These are phyloP conservation scores for Aspergillus nanangensis DNA, from an alignment of 495 filamentous ascomycete species.

Conservation along the genomic window DNA sequence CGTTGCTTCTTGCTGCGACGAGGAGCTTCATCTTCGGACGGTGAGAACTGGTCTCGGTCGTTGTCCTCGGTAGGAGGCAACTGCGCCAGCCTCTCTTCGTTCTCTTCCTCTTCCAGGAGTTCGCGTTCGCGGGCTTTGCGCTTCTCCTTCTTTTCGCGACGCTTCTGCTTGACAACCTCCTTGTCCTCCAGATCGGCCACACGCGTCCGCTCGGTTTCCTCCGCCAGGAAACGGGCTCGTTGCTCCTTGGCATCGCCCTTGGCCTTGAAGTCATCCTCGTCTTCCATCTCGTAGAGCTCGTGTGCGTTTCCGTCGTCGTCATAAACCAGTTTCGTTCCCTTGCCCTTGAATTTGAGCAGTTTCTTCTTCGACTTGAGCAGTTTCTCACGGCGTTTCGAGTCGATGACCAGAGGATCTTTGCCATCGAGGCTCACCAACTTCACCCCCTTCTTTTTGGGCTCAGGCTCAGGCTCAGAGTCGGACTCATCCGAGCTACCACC, in stretches of 20 bases:
- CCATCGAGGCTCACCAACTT: constrained; percentile 47
- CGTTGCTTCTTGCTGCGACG: constrained; percentile 44
- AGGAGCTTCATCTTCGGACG: constrained; percentile 23
- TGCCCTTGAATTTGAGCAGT: constrained; percentile 79
- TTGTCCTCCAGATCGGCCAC: constrained; percentile 80
- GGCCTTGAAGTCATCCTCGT: constrained; percentile 71
- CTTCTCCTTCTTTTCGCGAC: constrained; percentile 82
- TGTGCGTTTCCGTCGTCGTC: constrained; percentile 88
- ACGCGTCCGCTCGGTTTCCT: constrained; percentile 66
- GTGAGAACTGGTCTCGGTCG: constrained; percentile 38
- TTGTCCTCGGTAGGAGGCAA: constrained; percentile 32
- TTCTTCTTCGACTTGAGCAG: constrained; percentile 92
- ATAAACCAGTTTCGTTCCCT: constrained; percentile 78
- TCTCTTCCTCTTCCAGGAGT: constrained; percentile 38
- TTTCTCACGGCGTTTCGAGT: constrained; percentile 91
- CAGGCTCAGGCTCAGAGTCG: constrained; percentile 16
- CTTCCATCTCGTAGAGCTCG: constrained; percentile 79
- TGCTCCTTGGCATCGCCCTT: constrained; percentile 71
- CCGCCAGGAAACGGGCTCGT: constrained; percentile 68
- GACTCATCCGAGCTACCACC: constrained; percentile 17
- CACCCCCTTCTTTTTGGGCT: constrained; percentile 14
- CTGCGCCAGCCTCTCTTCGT: constrained; percentile 37
- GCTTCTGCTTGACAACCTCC: constrained; percentile 70
- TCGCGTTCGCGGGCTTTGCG: constrained; percentile 68
- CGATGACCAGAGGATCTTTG: constrained; percentile 68